Conservation (phyloP, 805 yeast genomes). For the Yamadazyma phyllophila region DNA sequence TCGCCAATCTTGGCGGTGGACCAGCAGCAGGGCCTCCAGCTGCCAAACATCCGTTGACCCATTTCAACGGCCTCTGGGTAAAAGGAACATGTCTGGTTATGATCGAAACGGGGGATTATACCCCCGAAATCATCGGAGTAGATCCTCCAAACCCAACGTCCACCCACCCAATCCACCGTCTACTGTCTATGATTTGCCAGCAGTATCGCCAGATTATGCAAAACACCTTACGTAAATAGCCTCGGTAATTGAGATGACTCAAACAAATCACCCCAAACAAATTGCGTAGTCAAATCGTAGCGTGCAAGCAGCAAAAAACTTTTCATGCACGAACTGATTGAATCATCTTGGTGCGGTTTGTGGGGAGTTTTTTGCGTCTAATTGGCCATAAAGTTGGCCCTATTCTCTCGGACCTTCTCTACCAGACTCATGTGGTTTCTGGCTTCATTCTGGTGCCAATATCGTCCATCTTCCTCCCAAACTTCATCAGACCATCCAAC, state of each 20-base stretch:
- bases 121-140: neutral
- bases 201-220: neutral
- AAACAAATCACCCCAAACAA: neutral
- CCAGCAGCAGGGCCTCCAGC: too few species aligned
- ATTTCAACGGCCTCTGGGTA: neutral
- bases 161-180: too few species aligned
- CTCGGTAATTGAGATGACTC: slow-evolving; percentile 7
- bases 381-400: neutral
- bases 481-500: neutral
- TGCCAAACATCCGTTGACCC: slow-evolving; percentile 1
- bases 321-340: neutral
- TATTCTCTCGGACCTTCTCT: neutral
- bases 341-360: neutral
- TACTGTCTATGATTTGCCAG: too few species aligned
- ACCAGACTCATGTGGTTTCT: neutral
- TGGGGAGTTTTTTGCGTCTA: neutral
- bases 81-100: neutral
- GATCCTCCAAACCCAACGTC: neutral
- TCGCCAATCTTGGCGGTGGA: too few species aligned
- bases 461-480: neutral
- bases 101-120: neutral
- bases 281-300: slow-evolving; percentile 5
- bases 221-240: neutral
- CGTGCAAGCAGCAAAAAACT: slow-evolving; percentile 1
- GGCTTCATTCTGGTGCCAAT: neutral